Evolutionary conservation across 306 rosid genomes (phyloP).

Genomic region (Rosa multiflora): DNA sequence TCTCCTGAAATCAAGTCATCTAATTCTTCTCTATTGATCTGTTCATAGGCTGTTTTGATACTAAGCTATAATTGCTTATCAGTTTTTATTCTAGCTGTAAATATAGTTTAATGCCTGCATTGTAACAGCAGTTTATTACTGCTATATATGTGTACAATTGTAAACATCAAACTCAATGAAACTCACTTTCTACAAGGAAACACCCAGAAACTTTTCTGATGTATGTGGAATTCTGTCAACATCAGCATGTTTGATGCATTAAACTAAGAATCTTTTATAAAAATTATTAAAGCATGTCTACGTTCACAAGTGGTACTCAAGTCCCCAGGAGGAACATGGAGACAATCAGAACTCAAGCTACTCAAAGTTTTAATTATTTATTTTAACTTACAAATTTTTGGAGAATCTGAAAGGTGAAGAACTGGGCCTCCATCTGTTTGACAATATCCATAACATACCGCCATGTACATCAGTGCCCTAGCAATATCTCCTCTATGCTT

Average conservation of each 20-base stretch:
- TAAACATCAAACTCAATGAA: too few relatives aligned
- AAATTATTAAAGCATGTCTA: not conserved
- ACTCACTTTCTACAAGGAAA: not conserved
- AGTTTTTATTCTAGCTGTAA: too few relatives aligned
- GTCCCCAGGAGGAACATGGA: not conserved
- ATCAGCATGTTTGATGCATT: not conserved
- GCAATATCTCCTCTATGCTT: constrained; percentile 85
- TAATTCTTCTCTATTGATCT: too few relatives aligned
- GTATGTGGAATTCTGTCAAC: not conserved
- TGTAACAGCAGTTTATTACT: too few relatives aligned
- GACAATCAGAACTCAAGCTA: not conserved
- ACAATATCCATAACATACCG: constrained; percentile 58
- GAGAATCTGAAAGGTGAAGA: constrained; percentile 67
- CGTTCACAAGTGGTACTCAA: not conserved
- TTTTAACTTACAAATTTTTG: constrained; percentile 42
- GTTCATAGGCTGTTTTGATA: too few relatives aligned
- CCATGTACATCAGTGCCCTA: constrained; percentile 78
- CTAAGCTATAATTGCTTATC: too few relatives aligned
- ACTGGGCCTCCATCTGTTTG: constrained; percentile 46
- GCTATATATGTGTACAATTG: too few relatives aligned
- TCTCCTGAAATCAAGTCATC: too few relatives aligned
- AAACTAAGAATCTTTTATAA: not conserved
- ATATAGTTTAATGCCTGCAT: too few relatives aligned
- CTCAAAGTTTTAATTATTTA: not conserved
- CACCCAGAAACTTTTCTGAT: not conserved